These are phyloP conservation scores for Paspalum notatum DNA, from an alignment of 176 grass and related monocot species.

Conservation along the genomic window DNA sequence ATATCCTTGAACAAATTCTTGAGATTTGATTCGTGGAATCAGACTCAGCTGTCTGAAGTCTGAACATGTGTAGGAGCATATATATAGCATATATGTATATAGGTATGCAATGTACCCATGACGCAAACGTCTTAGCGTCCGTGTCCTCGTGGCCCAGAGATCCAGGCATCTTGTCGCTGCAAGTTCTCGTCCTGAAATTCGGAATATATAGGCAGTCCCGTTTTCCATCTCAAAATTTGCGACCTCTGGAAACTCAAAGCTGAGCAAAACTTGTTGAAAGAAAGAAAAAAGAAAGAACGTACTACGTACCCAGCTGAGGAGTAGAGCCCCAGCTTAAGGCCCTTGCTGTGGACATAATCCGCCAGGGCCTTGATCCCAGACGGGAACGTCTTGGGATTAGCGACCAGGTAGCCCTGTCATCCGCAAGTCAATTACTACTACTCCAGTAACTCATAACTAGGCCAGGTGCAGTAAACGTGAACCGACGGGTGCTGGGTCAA, in stretches of 20 bases:
- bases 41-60: neutral
- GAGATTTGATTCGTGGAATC: too few relatives aligned
- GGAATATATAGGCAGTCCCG: neutral
- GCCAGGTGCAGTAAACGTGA: too few relatives aligned
- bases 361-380: constrained; percentile 78
- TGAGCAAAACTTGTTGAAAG: neutral
- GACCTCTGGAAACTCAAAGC: neutral
- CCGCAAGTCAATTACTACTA: neutral
- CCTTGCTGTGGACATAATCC: constrained; percentile 76
- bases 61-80: neutral
- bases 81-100: neutral
- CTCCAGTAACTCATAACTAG: too few relatives aligned
- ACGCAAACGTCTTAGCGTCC: constrained; percentile 74
- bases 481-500: neutral
- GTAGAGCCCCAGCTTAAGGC: constrained; percentile 69
- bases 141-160: constrained; percentile 67
- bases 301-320: constrained; percentile 69
- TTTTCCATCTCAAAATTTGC: neutral
- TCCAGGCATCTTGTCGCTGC: constrained; percentile 67
- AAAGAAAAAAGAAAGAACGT: neutral
- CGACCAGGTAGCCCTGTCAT: constrained; percentile 53
- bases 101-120: constrained; percentile 49
- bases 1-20: too few relatives aligned
- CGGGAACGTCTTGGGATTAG: constrained; percentile 58
- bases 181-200: constrained; percentile 59